A percentile compares a stretch with the other conserved stretches of the same genome.
phyloP scores from a whole-genome alignment of 495 filamentous ascomycete genomes.

The Margaritispora aquatica region DNA sequence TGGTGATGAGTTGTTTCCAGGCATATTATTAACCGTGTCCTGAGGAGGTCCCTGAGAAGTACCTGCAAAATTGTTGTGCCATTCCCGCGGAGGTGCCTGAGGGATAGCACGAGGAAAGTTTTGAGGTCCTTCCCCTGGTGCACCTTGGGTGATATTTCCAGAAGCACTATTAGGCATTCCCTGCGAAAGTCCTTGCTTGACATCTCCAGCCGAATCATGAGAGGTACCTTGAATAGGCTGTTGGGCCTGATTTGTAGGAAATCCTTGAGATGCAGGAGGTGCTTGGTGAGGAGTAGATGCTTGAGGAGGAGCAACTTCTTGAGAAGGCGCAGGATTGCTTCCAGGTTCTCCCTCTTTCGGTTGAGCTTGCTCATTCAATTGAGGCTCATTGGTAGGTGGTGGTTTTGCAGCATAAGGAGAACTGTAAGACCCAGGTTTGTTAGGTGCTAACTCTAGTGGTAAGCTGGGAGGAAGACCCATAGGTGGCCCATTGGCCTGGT shows the following conservation, averaged over 20 bases:
- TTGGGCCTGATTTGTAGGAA: neutral
- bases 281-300: too few species aligned
- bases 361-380: neutral
- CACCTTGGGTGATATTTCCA: too few species aligned
- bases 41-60: too few species aligned
- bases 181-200: too few species aligned
- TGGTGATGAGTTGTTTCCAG: too few species aligned
- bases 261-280: neutral
- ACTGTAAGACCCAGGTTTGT: slow-evolving; percentile 17
- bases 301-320: neutral
- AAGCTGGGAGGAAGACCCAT: slow-evolving; percentile 5
- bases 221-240: neutral
- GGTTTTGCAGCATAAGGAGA: slow-evolving; percentile 26
- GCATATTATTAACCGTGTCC: too few species aligned
- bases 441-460: slow-evolving; percentile 12
- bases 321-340: neutral
- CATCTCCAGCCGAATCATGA: too few species aligned
- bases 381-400: slow-evolving; percentile 2
- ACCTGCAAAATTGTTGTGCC: too few species aligned
- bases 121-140: too few species aligned
- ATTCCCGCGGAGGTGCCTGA: too few species aligned
- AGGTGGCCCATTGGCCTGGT: neutral
- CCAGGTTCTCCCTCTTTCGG: neutral
- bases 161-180: too few species aligned
- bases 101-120: too few species aligned